phyloP scores from a whole-genome alignment of 352 stramenopile species.

The Pilasporangium apinafurcum region DNA sequence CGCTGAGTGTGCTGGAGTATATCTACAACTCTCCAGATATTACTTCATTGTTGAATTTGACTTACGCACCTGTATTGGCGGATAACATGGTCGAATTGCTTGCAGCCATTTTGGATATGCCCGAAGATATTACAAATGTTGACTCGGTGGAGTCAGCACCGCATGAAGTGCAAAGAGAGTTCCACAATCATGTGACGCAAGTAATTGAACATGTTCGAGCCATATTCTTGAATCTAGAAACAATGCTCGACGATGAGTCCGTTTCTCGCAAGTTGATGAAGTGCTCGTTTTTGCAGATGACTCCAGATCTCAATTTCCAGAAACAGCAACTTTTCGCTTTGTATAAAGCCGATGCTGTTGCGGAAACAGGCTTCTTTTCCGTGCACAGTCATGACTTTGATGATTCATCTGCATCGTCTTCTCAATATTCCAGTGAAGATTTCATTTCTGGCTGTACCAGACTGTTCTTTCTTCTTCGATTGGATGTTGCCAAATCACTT shows the following conservation, averaged over 20 bases:
- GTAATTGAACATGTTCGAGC: slow-evolving; percentile 47
- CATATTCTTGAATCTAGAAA: slow-evolving; percentile 36
- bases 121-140: slow-evolving; percentile 57
- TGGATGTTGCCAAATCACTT: slow-evolving; percentile 63
- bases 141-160: slow-evolving; percentile 22
- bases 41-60: slow-evolving; percentile 49
- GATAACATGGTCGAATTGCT: slow-evolving; percentile 74
- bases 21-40: slow-evolving; percentile 58
- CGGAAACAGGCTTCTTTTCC: slow-evolving; percentile 49
- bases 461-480: slow-evolving; percentile 72
- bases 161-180: slow-evolving; percentile 48
- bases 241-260: slow-evolving; percentile 49
- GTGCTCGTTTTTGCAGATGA: slow-evolving; percentile 57
- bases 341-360: slow-evolving; percentile 56
- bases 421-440: slow-evolving; percentile 46
- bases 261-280: slow-evolving; percentile 42
- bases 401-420: slow-evolving; percentile 19
- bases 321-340: slow-evolving; percentile 60
- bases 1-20: slow-evolving; percentile 51
- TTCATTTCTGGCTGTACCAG: slow-evolving; percentile 75
- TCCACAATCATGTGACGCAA: slow-evolving; percentile 61
- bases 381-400: slow-evolving; percentile 22
- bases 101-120: slow-evolving; percentile 71
- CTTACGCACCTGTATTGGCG: slow-evolving; percentile 42
- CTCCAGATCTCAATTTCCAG: slow-evolving; percentile 54